Percentiles rank a stretch among this genome's conserved stretches.
Conservation (phyloP, 371 early-diverging fungal genomes). For the Apophysomyces elegans region DNA sequence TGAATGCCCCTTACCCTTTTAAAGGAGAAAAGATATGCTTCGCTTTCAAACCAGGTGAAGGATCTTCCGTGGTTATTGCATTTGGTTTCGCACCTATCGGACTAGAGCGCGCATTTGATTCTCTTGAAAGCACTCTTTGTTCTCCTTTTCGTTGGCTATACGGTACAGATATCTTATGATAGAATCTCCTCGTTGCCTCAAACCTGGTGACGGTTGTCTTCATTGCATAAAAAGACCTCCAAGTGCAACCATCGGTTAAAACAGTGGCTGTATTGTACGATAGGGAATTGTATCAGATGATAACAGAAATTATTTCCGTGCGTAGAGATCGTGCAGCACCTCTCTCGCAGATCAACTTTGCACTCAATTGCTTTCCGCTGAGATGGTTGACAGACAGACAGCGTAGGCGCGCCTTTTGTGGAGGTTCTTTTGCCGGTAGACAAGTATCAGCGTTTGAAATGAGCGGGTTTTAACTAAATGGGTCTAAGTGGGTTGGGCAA, state of each 20-base stretch:
- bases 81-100: not conserved
- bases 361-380: too few species aligned
- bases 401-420: too few species aligned
- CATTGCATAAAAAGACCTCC: too few species aligned
- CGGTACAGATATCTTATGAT: not conserved
- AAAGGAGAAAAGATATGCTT: not conserved
- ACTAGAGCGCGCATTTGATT: not conserved
- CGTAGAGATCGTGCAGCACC: not conserved
- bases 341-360: not conserved
- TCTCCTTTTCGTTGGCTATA: not conserved
- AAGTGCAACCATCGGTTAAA: not conserved
- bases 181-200: not conserved
- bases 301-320: constrained; percentile 4
- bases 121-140: not conserved
- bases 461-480: too few species aligned
- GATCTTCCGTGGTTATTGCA: constrained; percentile 5
- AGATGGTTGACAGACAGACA: too few species aligned
- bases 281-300: constrained; percentile 8
- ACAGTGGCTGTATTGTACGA: not conserved
- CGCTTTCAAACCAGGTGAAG: constrained; percentile 5
- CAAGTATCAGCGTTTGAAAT: too few species aligned
- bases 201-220: not conserved
- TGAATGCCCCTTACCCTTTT: not conserved
- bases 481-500: too few species aligned
- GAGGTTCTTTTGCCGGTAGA: too few species aligned